Evolutionary conservation across 169 alveolate species (phyloP), one percentile per base, ranked within the genome.

Genomic region (Plasmodium coatneyi): DNA sequence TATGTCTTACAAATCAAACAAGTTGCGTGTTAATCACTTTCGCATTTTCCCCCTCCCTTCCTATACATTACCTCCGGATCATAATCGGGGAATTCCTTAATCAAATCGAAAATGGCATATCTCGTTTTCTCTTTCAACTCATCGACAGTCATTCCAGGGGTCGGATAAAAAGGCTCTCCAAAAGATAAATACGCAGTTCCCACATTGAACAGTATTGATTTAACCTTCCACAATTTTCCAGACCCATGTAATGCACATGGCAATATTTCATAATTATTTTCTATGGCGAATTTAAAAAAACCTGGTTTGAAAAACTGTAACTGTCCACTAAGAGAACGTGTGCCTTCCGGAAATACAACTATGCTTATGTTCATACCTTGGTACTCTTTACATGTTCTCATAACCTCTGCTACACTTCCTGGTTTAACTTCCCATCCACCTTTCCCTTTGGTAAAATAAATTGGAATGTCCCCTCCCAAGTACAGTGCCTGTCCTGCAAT

Each of bases 321-420:
- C 30, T 95, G 83, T n/a, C 99, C 98, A 56, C 83, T 94, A 86
- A 81, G 82, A 60, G 97, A 92, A 46, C 99, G 93, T 28, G 98
- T 97, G 25, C 98, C 99, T 83, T 97, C 99, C 0, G 99, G 99
- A 89, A 95, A 97, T 52, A 97, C 96, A 3, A 84, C 95, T 36
- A 93, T 36, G 43, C 95, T 52, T 49, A 95, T 83, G 39, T 92
- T 76, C 60, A 93, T 25, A 19, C 81, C 76, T 54, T 71, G 89
- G 71, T 92, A 93, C 34, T 80, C 93, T 90, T 52, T 81, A 82
- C 96, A 93, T 56, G 60, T 49, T 46, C 89, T 89, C 95, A 96
- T 95, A 93, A 94, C 72, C 16, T 89, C 82, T 41, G 90, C 92
- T 52, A 84, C 84, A n/a, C 95, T 79, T 22, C 96, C 97, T 39